Evolutionary conservation across 495 filamentous ascomycete genomes (phyloP), one percentile per base, ranked within the genome.

Genomic region (Cenococcum geophilum): DNA sequence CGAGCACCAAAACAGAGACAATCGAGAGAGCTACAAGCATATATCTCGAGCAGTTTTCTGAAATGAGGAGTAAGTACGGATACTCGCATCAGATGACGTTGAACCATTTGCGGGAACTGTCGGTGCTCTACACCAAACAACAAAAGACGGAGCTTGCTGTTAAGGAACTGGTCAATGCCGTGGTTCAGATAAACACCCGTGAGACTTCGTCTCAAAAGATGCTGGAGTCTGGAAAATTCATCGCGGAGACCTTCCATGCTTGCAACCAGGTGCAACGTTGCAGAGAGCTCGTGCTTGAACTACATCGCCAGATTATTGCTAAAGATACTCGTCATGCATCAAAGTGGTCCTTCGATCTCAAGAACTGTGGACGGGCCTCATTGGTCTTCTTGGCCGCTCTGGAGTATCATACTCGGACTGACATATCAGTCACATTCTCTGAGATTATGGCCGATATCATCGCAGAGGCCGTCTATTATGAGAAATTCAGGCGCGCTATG

Each of bases 381-480:
- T 48, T 66, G 18, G 54, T 55, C 20, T 66, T 66, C 59, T 12
- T 66, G 5, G 63, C 63, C n/a, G 50, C 59, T 32, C 43, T 66
- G 11, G 45, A 66, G 36, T 66, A 66, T 47, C 21, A 59, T 27
- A 23, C 62, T 14, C 53, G 59, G 36, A 58, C 27, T 20, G 63
- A 66, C 23, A 11, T 62, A 3, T 35, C 59, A 11, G 43, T 66
- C 25, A 58, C 63, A 4, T 59, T 62, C 18, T 42, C 63, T 4
- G 59, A 66, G 32, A 59, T 66, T 43, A 53, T 58, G 52, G 43
- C 63, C n/a, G 54, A 58, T 18, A 40, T 62, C 12, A 52, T 48
- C 1, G 47, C 40, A 0, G 63, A 66, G 37, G 50, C 40, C 20
- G 18, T 66, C 35, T 58, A 58, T 32, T 66, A 45, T 50, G 59